Conservation (phyloP, 2,329 filamentous ascomycete genomes). For the Stachybotrys chlorohalonatus region DNA sequence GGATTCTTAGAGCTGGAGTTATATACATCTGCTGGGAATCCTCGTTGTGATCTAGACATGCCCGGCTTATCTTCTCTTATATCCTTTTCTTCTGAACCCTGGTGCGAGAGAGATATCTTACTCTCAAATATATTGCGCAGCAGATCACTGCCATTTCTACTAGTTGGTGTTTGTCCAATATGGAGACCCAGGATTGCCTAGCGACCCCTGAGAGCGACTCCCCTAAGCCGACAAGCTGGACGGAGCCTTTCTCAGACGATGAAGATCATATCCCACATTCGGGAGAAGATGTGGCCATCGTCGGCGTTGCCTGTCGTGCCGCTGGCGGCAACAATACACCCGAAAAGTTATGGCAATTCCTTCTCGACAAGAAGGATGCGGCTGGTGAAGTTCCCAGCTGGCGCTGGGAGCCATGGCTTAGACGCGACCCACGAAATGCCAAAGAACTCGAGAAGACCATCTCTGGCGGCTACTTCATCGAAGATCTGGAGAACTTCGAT, state of each 20-base stretch:
- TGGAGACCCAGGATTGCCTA: background rate
- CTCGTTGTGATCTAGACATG: too few relatives aligned
- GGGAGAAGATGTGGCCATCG: conserved; percentile 1
- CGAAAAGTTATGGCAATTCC: conserved; percentile 2
- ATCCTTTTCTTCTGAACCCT: too few relatives aligned
- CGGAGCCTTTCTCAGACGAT: background rate
- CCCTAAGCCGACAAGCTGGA: background rate
- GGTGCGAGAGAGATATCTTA: background rate
- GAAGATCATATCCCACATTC: background rate
- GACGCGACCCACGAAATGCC: conserved; percentile 1
- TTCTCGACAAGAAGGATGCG: background rate
- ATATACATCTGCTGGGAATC: background rate
- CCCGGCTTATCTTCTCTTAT: too few relatives aligned
- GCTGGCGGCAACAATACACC: conserved; percentile 1
- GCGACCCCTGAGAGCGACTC: background rate
- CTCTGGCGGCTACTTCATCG: conserved; percentile 2
- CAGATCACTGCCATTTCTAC: background rate
- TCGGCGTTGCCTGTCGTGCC: conserved; percentile 2
- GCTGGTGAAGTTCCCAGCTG: background rate
- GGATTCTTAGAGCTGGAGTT: background rate
- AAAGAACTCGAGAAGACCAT: conserved; percentile 1
- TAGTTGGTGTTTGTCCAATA: background rate
- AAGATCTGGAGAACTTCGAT: conserved; percentile 4
- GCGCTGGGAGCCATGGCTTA: conserved; percentile 1
- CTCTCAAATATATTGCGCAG: background rate